Percentiles rank a stretch among this genome's conserved stretches.
Evolutionary conservation across 257 asterid genomes (phyloP).

Genomic region (Lantana camara): DNA sequence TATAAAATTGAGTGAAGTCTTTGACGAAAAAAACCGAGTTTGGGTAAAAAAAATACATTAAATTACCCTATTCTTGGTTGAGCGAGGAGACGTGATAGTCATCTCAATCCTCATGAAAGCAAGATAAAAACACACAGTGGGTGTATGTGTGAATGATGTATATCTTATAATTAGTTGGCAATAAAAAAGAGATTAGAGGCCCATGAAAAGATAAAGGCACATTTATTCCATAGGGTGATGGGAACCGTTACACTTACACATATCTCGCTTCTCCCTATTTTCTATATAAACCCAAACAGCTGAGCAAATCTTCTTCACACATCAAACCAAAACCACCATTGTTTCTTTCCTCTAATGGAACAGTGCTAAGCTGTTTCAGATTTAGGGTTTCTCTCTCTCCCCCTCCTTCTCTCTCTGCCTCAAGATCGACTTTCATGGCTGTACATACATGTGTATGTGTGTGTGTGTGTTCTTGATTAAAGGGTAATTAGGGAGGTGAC

Average conservation of each 20-base stretch:
- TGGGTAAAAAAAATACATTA: too few species aligned
- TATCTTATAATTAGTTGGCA: too few species aligned
- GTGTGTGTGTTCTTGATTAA: background rate
- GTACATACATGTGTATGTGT: background rate
- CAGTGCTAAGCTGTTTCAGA: conserved; percentile 40
- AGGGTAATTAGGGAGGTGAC: conserved; percentile 71
- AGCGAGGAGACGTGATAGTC: too few species aligned
- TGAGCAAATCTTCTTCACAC: conserved; percentile 42
- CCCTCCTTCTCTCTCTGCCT: too few species aligned
- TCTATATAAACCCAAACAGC: conserved; percentile 50
- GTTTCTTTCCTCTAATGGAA: conserved; percentile 43
- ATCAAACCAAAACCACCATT: conserved; percentile 33
- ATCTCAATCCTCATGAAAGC: too few species aligned
- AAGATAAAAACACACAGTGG: too few species aligned
- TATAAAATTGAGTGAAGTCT: too few species aligned
- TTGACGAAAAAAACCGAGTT: too few species aligned
- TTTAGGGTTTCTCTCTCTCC: conserved; percentile 34
- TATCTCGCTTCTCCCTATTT: conserved; percentile 10
- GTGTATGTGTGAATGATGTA: conserved; percentile 8
- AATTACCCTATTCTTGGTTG: too few species aligned
- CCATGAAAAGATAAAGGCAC: conserved; percentile 54
- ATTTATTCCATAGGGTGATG: conserved; percentile 57
- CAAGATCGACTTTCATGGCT: background rate
- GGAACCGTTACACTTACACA: conserved; percentile 30
- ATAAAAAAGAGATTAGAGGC: too few species aligned